Evolutionary conservation across 2,329 filamentous ascomycete genomes (phyloP).

Genomic region (Phialophora verrucosa): DNA sequence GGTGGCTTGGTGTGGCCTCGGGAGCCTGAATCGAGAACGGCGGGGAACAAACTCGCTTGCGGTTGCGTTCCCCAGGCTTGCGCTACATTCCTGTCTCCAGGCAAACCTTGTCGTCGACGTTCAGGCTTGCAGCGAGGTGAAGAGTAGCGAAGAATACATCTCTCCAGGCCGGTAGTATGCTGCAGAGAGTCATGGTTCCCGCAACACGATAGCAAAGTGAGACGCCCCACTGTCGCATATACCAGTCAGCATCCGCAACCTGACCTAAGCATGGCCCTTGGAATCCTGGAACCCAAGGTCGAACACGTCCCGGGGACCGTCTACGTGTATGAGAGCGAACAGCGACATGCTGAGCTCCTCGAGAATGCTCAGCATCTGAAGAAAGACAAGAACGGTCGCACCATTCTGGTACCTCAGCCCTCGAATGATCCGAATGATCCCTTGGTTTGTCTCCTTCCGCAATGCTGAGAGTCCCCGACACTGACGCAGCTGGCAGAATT

Average conservation of each 20-base stretch:
- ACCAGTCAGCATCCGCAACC: not conserved
- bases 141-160: not conserved
- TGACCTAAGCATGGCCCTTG: constrained; percentile 35
- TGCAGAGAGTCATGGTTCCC: not conserved
- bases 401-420: constrained; percentile 88
- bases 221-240: not conserved
- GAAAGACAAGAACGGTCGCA: constrained; percentile 72
- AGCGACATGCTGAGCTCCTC: constrained; percentile 32
- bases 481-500: constrained; percentile 61
- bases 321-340: constrained; percentile 37
- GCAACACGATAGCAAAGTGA: not conserved
- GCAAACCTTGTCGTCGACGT: not conserved
- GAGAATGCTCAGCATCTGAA: constrained; percentile 62
- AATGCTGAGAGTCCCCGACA: constrained; percentile 9
- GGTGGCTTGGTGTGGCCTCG: not conserved
- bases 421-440: constrained; percentile 91
- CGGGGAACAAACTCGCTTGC: not conserved
- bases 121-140: not conserved
- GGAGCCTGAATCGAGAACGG: not conserved
- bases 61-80: not conserved
- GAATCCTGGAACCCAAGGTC: constrained; percentile 37
- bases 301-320: constrained; percentile 40
- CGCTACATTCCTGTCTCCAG: not conserved
- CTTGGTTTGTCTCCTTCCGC: constrained; percentile 60
- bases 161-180: not conserved